Evolutionary conservation across 108 stramenopile genomes (phyloP).

Genomic region (Pseudonitzschia delicatissima): DNA sequence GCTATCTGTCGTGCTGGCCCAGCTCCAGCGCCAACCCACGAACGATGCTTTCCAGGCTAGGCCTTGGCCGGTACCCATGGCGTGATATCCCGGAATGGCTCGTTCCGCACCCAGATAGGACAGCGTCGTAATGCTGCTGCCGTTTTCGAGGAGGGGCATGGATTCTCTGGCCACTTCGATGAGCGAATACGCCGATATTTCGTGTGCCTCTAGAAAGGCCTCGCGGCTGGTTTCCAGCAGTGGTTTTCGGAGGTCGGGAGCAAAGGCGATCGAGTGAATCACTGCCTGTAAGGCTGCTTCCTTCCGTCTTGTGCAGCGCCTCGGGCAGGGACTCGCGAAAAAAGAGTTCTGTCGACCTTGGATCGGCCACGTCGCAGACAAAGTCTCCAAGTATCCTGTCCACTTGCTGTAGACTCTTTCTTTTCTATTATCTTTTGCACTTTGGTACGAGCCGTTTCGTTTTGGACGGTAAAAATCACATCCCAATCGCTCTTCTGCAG

Average conservation of each 20-base stretch:
- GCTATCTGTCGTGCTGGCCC: constrained; percentile 33
- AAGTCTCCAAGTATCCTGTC: constrained; percentile 25
- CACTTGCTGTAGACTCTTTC: background rate
- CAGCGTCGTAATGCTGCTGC: constrained; percentile 46
- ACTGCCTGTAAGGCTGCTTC: constrained; percentile 36
- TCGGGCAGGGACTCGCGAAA: constrained; percentile 36
- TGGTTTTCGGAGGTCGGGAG: constrained; percentile 31
- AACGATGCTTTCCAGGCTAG: no score
- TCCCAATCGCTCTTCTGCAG: constrained; percentile 28
- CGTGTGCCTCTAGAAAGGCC: constrained; percentile 40
- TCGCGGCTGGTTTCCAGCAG: constrained; percentile 31
- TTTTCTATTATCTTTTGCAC: constrained; percentile 18
- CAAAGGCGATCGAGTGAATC: constrained; percentile 54
- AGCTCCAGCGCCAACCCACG: constrained; percentile 52
- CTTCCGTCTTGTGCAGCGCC: constrained; percentile 5
- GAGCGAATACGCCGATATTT: constrained; percentile 54
- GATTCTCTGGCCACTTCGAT: constrained; percentile 40
- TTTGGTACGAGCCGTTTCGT: constrained; percentile 24
- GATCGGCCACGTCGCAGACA: constrained; percentile 36
- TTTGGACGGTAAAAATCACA: constrained; percentile 51
- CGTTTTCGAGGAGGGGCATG: background rate
- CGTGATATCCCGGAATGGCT: constrained; percentile 54
- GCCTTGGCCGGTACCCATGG: constrained; percentile 78
- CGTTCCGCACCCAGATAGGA: constrained; percentile 59
- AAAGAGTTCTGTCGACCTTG: constrained; percentile 5